Conservation (phyloP, 225 moss, liverwort and hornwort genomes). For the Pleurozium schreberi region DNA sequence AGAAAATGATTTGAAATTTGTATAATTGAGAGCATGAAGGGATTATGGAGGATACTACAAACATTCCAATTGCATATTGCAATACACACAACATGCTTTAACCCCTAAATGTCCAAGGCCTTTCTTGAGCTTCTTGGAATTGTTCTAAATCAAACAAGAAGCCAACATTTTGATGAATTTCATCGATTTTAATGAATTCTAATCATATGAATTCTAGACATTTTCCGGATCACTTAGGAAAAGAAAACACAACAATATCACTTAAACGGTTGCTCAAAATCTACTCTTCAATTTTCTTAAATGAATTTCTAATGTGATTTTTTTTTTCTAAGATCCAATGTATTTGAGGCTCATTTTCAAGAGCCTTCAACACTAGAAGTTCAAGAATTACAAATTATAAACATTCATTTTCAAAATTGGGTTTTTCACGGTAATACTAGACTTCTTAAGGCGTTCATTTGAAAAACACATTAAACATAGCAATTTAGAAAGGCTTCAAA, state of each 20-base stretch:
- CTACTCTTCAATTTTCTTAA: neutral
- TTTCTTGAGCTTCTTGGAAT: neutral
- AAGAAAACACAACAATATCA: neutral
- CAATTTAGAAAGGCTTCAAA: too few relatives aligned
- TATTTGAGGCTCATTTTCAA: neutral
- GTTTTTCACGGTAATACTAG: neutral
- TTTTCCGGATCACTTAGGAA: neutral
- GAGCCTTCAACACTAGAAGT: neutral
- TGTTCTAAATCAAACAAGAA: neutral
- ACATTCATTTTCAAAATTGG: neutral
- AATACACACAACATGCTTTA: neutral
- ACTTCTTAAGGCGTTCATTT: rapidly evolving
- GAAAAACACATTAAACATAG: neutral
- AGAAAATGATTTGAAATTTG: neutral
- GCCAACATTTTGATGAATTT: neutral
- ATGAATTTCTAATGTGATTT: neutral
- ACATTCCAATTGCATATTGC: neutral
- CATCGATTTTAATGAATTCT: neutral
- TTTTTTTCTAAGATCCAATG: too few relatives aligned
- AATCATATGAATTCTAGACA: neutral
- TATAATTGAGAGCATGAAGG: rapidly evolving
- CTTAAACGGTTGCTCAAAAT: neutral
- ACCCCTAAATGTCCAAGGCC: too few relatives aligned
- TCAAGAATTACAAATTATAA: neutral
- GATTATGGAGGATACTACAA: neutral